A percentile compares a stretch with the other conserved stretches of the same genome.
Evolutionary conservation across 2,329 filamentous ascomycete species (phyloP).

Genomic region (Apiospora aurea): DNA sequence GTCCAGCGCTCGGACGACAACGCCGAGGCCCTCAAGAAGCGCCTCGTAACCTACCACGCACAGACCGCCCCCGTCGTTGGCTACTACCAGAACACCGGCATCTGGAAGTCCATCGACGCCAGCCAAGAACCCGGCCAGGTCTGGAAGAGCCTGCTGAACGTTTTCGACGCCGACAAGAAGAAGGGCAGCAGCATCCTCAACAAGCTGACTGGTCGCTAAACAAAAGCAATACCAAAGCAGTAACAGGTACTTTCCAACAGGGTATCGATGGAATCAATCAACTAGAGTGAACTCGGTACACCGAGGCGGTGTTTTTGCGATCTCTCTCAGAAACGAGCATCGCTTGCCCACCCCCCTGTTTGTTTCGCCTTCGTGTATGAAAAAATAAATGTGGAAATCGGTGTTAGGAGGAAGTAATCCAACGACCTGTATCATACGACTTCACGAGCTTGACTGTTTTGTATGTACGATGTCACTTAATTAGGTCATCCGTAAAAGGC

Average conservation of each 20-base stretch:
- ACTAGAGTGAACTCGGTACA: neutral
- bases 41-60: constrained; percentile 88
- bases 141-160: constrained; percentile 88
- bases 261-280: neutral
- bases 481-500: neutral
- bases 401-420: constrained; percentile 16
- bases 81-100: constrained; percentile 97
- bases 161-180: constrained; percentile 75
- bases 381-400: neutral
- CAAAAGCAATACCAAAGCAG: neutral
- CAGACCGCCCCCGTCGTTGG: constrained; percentile 92
- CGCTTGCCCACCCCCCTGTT: neutral
- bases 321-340: neutral
- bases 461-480: constrained; percentile 24
- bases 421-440: constrained; percentile 24
- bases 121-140: constrained; percentile 95
- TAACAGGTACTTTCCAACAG: neutral
- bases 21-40: constrained; percentile 93
- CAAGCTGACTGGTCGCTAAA: constrained; percentile 46
- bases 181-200: constrained; percentile 52
- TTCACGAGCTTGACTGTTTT: constrained; percentile 4
- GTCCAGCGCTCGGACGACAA: constrained; percentile 98
- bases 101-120: constrained; percentile 95
- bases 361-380: constrained; percentile 1
- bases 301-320: neutral